A percentile compares a stretch with the other conserved stretches of the same genome.
phyloP scores from a whole-genome alignment of 495 filamentous ascomycete genomes.

The Penicillium robsamsonii region DNA sequence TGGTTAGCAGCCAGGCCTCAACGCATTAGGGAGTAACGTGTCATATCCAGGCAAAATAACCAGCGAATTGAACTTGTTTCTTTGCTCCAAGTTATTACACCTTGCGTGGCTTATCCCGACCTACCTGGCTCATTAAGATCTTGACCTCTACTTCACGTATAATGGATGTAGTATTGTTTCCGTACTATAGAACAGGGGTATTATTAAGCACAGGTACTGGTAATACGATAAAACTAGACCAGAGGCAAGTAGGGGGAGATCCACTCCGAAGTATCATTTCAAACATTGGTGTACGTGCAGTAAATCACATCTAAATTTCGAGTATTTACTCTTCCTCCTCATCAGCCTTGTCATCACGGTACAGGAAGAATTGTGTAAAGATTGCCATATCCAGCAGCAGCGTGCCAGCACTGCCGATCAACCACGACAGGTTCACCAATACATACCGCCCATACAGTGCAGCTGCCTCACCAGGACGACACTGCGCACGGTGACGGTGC shows the following conservation, averaged over 20 bases:
- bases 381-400: slow-evolving; percentile 78
- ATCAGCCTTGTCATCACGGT: slow-evolving; percentile 45
- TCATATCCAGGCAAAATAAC: not conserved
- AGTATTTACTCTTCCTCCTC: slow-evolving; percentile 13
- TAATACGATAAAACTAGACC: too few relatives aligned
- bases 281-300: not conserved
- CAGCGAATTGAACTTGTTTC: not conserved
- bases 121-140: too few relatives aligned
- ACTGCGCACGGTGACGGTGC: slow-evolving; percentile 28
- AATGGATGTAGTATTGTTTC: too few relatives aligned
- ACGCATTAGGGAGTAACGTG: not conserved
- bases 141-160: too few relatives aligned
- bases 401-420: slow-evolving; percentile 86
- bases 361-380: slow-evolving; percentile 91
- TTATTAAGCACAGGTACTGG: too few relatives aligned
- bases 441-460: slow-evolving; percentile 74
- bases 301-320: not conserved
- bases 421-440: slow-evolving; percentile 82
- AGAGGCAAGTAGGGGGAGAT: too few relatives aligned
- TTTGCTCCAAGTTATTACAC: too few relatives aligned
- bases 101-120: too few relatives aligned
- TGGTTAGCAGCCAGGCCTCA: not conserved
- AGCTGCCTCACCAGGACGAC: slow-evolving; percentile 53
- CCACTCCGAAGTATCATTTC: not conserved
- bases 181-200: too few relatives aligned